Base-by-base conservation (phyloP, 2,329 filamentous ascomycete species). In the Pseudocercospora ulei region DNA sequence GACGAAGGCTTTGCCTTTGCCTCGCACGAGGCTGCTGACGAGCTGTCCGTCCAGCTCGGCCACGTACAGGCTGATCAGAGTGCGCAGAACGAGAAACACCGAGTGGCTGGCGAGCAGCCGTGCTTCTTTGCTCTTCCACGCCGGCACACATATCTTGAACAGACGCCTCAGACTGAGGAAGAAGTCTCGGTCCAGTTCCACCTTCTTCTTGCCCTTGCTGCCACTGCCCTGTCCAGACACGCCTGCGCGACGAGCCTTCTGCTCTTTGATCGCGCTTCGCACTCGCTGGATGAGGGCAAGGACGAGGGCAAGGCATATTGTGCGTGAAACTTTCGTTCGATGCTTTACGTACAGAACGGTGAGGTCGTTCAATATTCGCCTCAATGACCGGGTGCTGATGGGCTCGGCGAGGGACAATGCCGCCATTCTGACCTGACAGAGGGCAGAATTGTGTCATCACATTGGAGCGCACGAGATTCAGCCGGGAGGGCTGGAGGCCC, bases 11-110 rank as follows among this genome's bases (percentile, higher is more conserved):
- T 77, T 83, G 9, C 88, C 90, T 51, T 80, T 90, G 1, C 90
- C 90, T 62, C 86, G 80, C 29, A 98, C 87, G 39, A 98, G 67
- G 48, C 78, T 87, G 65, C 90, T 94, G 43, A 98, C 90, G 44
- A 98, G 75, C 44, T 79, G 78, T 29, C 90, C 90, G 63, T 98
- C 90, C 69, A 98, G 78, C 61, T 94, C 87, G 1, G 90, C 90
- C 13, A 98, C 90, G 62, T 94, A 93, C 54, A 98, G 62, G 63
- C 87, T 95, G 53, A 98, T 86, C 56, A 98, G 66, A 1, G 90
- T 96, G 53, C 90, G 70, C 44, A 95, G 62, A 12, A 98, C 81
- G 51, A 98, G 66, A 60, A 98, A 98, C 54, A 96, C 76, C 57
- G 81, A 94, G 61, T 98, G 90, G 63, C 84, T 92, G 52, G 88